Evolutionary conservation across 352 stramenopile species (phyloP).

Genomic region (Phytopythium oedochilum): DNA sequence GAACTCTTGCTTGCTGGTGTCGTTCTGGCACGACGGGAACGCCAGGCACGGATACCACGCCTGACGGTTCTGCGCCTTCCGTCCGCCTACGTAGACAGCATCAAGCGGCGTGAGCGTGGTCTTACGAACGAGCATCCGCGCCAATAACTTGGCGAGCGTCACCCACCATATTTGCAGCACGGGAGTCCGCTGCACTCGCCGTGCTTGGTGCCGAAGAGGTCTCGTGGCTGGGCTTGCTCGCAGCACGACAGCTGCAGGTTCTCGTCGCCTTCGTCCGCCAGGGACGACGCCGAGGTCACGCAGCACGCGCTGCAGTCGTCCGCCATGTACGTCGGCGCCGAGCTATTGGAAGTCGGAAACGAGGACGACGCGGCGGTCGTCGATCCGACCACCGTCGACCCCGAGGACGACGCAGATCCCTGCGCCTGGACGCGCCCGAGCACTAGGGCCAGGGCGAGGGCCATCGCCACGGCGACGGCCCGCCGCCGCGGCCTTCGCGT

Average conservation of each 20-base stretch:
- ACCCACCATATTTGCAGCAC: conserved; percentile 62
- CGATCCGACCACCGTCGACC: not conserved
- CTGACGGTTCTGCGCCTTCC: conserved; percentile 61
- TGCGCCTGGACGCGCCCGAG: not conserved
- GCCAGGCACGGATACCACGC: conserved; percentile 80
- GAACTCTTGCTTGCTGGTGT: conserved; percentile 59
- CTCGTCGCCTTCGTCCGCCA: conserved; percentile 15
- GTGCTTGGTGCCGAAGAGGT: conserved; percentile 54
- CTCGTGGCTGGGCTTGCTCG: conserved; percentile 22
- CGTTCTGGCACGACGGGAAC: conserved; percentile 71
- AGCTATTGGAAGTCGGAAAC: not conserved
- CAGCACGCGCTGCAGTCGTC: conserved; percentile 73
- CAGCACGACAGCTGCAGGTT: conserved; percentile 52
- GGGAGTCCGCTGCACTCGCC: conserved; percentile 75
- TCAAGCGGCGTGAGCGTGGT: not conserved
- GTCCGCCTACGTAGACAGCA: conserved; percentile 9
- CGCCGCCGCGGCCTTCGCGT: conserved; percentile 1
- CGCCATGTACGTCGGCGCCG: conserved; percentile 10
- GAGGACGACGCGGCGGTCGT: not conserved
- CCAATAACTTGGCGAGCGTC: no score
- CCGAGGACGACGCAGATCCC: conserved; percentile 1
- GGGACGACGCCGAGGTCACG: conserved; percentile 13
- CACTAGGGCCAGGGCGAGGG: not conserved
- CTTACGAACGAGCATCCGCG: no score
- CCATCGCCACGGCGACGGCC: not conserved